A percentile compares a stretch with the other conserved stretches of the same genome.
Conservation (phyloP, 2,329 filamentous ascomycete genomes). For the Xylariaceae sp. region DNA sequence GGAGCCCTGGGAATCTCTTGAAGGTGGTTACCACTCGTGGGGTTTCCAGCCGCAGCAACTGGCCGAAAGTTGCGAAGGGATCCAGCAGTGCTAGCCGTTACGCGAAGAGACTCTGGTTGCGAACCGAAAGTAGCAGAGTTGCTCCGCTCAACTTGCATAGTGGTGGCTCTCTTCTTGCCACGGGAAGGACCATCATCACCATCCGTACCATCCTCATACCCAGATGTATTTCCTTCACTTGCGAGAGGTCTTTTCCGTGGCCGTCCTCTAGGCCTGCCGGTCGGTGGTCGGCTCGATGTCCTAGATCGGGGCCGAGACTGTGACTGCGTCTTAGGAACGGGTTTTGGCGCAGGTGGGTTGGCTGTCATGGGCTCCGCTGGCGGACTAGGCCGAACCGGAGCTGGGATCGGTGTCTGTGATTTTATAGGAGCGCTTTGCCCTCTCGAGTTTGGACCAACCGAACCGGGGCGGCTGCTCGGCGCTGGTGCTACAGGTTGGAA, state of each 20-base stretch:
- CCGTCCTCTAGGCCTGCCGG: slow-evolving; percentile 53
- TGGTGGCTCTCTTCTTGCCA: slow-evolving; percentile 72
- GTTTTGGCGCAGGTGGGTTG: slow-evolving; percentile 22
- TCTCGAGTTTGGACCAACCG: slow-evolving; percentile 22
- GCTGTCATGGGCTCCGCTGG: slow-evolving; percentile 14
- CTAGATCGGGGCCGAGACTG: slow-evolving; percentile 59
- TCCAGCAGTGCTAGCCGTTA: slow-evolving; percentile 86
- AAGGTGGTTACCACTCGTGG: slow-evolving; percentile 47
- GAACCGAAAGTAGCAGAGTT: slow-evolving; percentile 68
- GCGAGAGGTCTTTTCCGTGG: slow-evolving; percentile 49
- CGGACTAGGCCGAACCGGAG: slow-evolving; percentile 12
- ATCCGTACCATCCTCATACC: slow-evolving; percentile 64
- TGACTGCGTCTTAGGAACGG: slow-evolving; percentile 37
- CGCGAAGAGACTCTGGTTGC: slow-evolving; percentile 74
- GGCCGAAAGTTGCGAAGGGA: slow-evolving; percentile 83
- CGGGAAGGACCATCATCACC: slow-evolving; percentile 53
- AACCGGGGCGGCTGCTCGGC: slow-evolving; percentile 25
- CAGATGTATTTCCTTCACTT: slow-evolving; percentile 64
- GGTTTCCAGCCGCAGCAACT: slow-evolving; percentile 49
- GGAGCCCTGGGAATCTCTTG: slow-evolving; percentile 73
- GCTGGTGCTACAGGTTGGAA: slow-evolving; percentile 17
- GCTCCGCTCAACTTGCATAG: slow-evolving; percentile 68
- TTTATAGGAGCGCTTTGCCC: too few species aligned
- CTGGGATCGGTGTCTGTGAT: slow-evolving; percentile 15
- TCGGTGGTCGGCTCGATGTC: slow-evolving; percentile 50